Conservation (phyloP, 768 basidiomycete genomes). For the Serendipita vermifera region DNA sequence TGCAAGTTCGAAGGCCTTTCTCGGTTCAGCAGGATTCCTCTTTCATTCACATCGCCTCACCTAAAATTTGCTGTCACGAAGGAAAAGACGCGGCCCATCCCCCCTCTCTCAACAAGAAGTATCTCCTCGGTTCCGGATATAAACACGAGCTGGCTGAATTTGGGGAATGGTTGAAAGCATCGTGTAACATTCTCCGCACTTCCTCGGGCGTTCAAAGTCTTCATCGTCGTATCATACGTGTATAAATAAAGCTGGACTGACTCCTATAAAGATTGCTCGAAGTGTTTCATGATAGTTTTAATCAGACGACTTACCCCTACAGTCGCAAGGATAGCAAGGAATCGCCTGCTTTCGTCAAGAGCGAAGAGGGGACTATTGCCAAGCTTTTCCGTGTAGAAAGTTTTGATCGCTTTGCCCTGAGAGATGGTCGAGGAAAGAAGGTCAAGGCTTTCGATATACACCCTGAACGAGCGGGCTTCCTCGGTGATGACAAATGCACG, state of each 20-base stretch:
- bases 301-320: not conserved
- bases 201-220: not conserved
- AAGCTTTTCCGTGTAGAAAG: not conserved
- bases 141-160: not conserved
- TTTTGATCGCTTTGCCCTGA: not conserved
- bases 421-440: not conserved
- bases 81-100: not conserved
- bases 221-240: not conserved
- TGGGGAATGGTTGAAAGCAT: not conserved
- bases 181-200: not conserved
- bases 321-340: not conserved
- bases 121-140: not conserved
- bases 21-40: not conserved
- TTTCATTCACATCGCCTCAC: not conserved
- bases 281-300: not conserved
- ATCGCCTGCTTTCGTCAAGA: not conserved
- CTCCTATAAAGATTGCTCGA: not conserved
- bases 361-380: not conserved
- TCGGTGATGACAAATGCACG: not conserved
- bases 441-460: not conserved
- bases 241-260: not conserved
- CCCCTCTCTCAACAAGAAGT: not conserved
- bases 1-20: not conserved
- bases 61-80: not conserved
- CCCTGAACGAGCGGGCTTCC: not conserved